phyloP scores from a whole-genome alignment of 2,329 filamentous ascomycete genomes.

The Cladophialophora yegresii region DNA sequence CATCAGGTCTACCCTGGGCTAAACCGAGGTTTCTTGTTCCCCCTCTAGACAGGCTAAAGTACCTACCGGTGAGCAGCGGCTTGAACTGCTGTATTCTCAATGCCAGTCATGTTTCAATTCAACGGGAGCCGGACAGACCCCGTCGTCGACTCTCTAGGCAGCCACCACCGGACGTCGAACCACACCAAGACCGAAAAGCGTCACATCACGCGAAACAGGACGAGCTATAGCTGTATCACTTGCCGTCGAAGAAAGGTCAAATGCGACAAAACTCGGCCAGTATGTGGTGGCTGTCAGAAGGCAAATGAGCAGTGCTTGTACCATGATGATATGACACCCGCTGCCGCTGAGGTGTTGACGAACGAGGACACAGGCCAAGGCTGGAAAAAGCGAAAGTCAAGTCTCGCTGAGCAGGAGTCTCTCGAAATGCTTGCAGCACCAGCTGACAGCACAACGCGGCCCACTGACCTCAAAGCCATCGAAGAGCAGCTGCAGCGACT shows the following conservation, averaged over 20 bases:
- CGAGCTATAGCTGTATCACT: slow-evolving; percentile 51
- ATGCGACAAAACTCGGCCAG: slow-evolving; percentile 51
- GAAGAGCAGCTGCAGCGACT: slow-evolving; percentile 49
- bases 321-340: slow-evolving; percentile 33
- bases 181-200: slow-evolving; percentile 38
- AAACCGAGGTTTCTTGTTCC: background rate
- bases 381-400: slow-evolving; percentile 29
- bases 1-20: background rate
- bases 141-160: background rate
- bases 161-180: background rate
- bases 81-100: background rate
- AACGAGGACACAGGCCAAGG: background rate
- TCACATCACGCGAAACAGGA: slow-evolving; percentile 52
- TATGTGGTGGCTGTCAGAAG: slow-evolving; percentile 51
- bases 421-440: background rate
- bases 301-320: slow-evolving; percentile 49
- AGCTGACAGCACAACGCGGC: slow-evolving; percentile 37
- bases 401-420: slow-evolving; percentile 2
- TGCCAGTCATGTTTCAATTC: slow-evolving; percentile 25
- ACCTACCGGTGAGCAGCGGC: background rate
- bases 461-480: slow-evolving; percentile 43
- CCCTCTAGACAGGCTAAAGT: background rate
- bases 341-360: background rate
- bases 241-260: slow-evolving; percentile 53
- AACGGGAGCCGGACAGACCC: slow-evolving; percentile 1